Percentiles rank a stretch among this genome's conserved stretches.
Conservation (phyloP, 371 early-diverging fungal species). For the Mucor racemosus region DNA sequence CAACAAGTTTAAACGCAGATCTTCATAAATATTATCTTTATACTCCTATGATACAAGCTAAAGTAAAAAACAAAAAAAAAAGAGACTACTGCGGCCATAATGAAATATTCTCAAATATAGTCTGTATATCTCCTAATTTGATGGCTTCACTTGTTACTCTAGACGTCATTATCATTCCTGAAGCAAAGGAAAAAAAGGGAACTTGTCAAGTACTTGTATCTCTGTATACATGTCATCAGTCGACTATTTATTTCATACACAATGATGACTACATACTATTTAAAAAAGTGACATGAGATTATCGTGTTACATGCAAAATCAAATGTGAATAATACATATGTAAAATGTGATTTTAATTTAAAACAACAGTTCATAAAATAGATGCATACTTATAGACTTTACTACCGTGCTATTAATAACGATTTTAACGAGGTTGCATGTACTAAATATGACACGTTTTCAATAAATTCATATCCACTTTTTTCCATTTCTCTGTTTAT, state of each 20-base stretch:
- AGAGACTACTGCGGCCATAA: slow-evolving; percentile 3
- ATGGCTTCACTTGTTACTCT: not conserved
- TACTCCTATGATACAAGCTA: not conserved
- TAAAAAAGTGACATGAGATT: no score
- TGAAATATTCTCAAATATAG: not conserved
- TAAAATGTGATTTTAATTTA: no score
- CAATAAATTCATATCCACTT: not conserved
- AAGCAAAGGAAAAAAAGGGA: not conserved
- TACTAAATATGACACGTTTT: not conserved
- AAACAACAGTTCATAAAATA: no score
- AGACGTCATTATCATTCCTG: slow-evolving; percentile 5
- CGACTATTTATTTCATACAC: not conserved
- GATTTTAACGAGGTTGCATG: not conserved
- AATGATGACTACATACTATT: not conserved
- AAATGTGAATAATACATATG: no score
- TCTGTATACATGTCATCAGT: not conserved
- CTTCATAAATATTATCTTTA: not conserved
- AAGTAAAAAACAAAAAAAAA: not conserved
- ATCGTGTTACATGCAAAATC: no score
- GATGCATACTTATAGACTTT: no score
- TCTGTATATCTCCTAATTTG: slow-evolving; percentile 5
- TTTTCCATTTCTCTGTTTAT: not conserved
- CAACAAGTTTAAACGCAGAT: not conserved
- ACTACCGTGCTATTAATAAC: not conserved
- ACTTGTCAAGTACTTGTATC: not conserved